A percentile compares a stretch with the other conserved stretches of the same genome.
Conservation (phyloP, 1,139 yeast genomes). For the Geotrichum candidum region DNA sequence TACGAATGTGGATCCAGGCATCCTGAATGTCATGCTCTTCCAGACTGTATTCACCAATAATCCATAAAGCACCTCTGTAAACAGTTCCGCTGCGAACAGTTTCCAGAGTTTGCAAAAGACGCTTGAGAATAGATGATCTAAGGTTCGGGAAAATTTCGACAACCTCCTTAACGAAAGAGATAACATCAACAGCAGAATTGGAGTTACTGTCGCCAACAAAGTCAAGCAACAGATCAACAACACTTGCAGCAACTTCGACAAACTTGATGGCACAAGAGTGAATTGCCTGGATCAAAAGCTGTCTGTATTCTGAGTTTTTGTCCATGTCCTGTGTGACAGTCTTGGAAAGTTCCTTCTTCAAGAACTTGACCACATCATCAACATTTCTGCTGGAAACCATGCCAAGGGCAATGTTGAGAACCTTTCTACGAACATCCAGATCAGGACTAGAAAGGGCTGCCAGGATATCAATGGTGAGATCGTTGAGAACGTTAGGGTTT, state of each 20-base stretch:
- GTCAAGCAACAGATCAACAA: conserved; percentile 81
- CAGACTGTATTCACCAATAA: conserved; percentile 82
- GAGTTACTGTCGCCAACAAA: conserved; percentile 80
- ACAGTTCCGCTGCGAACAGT: conserved; percentile 81
- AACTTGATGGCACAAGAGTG: conserved; percentile 85
- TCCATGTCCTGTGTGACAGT: conserved; percentile 63
- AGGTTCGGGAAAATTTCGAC: conserved; percentile 86
- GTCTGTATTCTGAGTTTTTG: conserved; percentile 80
- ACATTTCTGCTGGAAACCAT: conserved; percentile 84
- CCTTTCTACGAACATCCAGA: conserved; percentile 83
- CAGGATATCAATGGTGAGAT: conserved; percentile 77
- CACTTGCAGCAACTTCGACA: conserved; percentile 86
- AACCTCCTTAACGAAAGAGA: conserved; percentile 85
- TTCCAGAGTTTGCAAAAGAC: conserved; percentile 59
- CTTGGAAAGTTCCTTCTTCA: conserved; percentile 83
- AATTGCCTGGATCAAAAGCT: conserved; percentile 78
- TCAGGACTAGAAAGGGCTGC: conserved; percentile 84
- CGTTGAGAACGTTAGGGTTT: conserved; percentile 82
- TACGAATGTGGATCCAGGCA: conserved; percentile 83
- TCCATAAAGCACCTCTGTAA: conserved; percentile 92
- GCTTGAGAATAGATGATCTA: conserved; percentile 58
- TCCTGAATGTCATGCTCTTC: conserved; percentile 69
- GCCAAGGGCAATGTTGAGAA: conserved; percentile 72
- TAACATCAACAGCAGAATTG: conserved; percentile 82
- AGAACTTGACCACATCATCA: conserved; percentile 84